Conservation (phyloP, 257 asterid species). For the Solanum chmielewskii region DNA sequence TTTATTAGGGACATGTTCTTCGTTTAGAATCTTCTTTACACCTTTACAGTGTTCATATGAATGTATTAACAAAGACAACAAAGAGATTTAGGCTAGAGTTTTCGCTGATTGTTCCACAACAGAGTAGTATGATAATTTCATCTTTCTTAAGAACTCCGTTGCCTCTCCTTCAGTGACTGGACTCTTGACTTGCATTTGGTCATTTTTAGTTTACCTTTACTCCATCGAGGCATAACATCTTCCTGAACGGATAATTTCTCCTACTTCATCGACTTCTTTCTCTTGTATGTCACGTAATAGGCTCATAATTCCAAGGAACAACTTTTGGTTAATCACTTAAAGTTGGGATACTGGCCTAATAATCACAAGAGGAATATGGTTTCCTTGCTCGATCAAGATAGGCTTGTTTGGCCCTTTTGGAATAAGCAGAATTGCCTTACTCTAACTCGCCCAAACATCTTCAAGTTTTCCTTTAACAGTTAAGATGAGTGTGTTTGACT, state of each 20-base stretch:
- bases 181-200: too few relatives aligned
- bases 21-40: background rate
- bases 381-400: background rate
- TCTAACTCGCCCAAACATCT: too few relatives aligned
- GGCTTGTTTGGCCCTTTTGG: background rate
- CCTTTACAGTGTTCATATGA: too few relatives aligned
- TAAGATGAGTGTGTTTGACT: background rate
- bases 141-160: too few relatives aligned
- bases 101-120: background rate
- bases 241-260: too few relatives aligned
- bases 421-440: fast-evolving
- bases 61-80: too few relatives aligned
- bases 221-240: too few relatives aligned
- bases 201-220: too few relatives aligned
- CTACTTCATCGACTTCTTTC: too few relatives aligned
- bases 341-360: background rate
- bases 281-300: background rate
- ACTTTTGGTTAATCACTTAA: background rate
- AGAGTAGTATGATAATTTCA: background rate
- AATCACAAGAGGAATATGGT: background rate
- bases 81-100: background rate
- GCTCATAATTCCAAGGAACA: background rate
- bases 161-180: too few relatives aligned
- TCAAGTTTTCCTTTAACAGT: too few relatives aligned
- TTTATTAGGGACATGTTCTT: background rate